Base-by-base conservation (phyloP, 225 moss, liverwort and hornwort species). In the Physcomitrium patens region DNA sequence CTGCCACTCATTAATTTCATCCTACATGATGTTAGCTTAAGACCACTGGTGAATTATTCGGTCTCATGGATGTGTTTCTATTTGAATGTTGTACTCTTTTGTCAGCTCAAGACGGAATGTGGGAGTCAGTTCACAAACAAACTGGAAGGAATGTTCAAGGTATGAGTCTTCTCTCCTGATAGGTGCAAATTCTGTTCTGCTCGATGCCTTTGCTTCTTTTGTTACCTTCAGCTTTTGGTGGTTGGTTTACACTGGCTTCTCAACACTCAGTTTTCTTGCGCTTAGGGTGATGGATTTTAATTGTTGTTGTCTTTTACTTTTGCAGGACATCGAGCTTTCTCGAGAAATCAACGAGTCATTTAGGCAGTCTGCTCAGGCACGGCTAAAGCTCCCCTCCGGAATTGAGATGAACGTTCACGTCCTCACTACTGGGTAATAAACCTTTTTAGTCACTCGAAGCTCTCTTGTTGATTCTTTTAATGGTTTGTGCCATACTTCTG, bases 101-200 rank as follows among this genome's bases (percentile, higher is more conserved):
- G 45, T 3, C 88, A 95, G 95, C 93, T 95, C 59, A 95, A 95
- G 75, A 95, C 95, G 53, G 95, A 95, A 73, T 95, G 95, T 53
- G 95, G 95, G n/a, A 95, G 95, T 76, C 95, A 95, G 65, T 95
- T 95, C 44, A 95, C 95, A 24, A 95, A 93, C 74, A 95, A 95
- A 72, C 69, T 95, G 77, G 95, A 95, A 82, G 95, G 95, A 78
- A 95, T 95, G 95, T 95, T 95, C 77, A 95, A 95, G 91, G 95
- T 93, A 55, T 65, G 12, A 19, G 22, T 23, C 54, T 65, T 46
- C 12, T 80, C 55, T 37, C 31, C 31, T 31, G 12, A 37, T 19
- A 7, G 24, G 51, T 22, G 28, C 12, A 23, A 52, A 49, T 19
- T 12, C 41, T 27, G 42, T 11, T 41, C 28, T 67, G 24, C 24